These are phyloP conservation scores for Blastocystis sp. DNA, from an alignment of 352 stramenopile species.

Conservation along the genomic window DNA sequence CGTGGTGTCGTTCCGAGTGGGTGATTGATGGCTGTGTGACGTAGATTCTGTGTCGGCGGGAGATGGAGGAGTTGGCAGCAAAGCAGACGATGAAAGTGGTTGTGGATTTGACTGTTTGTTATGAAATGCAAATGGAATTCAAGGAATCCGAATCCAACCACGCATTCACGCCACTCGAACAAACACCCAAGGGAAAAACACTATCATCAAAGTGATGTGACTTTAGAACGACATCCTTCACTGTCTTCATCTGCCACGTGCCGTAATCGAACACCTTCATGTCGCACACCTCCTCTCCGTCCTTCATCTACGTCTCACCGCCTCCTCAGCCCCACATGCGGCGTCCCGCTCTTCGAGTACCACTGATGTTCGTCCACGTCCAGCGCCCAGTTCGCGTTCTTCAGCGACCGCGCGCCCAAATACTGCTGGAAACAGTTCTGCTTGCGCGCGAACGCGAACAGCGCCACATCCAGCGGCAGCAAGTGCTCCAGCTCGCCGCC, in stretches of 20 bases:
- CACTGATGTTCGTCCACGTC: not conserved
- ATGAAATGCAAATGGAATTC: not conserved
- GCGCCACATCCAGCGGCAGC: slow-evolving; percentile 4
- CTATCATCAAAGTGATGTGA: not conserved
- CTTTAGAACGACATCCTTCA: not conserved
- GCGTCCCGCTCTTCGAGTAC: not conserved
- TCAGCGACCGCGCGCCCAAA: not conserved
- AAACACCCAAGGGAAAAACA: not conserved
- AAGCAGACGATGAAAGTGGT: not conserved
- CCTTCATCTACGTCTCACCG: not conserved
- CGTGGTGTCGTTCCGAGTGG: not conserved
- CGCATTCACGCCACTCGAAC: not conserved
- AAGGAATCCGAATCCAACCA: not conserved
- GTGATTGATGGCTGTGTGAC: not conserved
- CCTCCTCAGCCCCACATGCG: not conserved
- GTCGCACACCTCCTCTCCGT: slow-evolving; percentile 1
- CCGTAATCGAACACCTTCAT: slow-evolving; percentile 28
- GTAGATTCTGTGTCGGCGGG: not conserved
- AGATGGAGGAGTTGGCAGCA: not conserved
- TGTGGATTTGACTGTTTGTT: not conserved
- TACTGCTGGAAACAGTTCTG: slow-evolving; percentile 28
- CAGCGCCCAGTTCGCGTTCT: not conserved
- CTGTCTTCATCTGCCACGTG: not conserved
- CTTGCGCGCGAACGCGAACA: slow-evolving; percentile 17
- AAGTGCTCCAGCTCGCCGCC: not conserved